These are phyloP conservation scores for Keithomyces neogunnii DNA, from an alignment of 2,329 filamentous ascomycete species.

Conservation along the genomic window DNA sequence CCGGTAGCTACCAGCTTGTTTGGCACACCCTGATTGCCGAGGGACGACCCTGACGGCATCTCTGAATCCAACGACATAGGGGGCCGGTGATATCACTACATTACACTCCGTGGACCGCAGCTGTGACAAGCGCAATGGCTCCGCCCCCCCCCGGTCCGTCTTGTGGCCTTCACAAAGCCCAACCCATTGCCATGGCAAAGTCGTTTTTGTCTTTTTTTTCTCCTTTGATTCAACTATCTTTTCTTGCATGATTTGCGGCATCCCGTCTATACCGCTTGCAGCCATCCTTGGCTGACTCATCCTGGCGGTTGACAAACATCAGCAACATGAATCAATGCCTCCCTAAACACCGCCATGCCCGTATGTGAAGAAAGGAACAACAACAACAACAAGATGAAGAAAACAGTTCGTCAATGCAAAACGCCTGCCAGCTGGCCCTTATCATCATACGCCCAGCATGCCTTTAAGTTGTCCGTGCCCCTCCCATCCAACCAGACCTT, in stretches of 20 bases:
- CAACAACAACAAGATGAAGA: background rate
- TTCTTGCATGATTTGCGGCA: slow-evolving; percentile 13
- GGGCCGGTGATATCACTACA: no score
- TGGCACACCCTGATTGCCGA: no score
- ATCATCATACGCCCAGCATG: slow-evolving; percentile 2
- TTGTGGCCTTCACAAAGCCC: background rate
- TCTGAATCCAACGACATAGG: no score
- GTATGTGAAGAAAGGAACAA: background rate
- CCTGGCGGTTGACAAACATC: slow-evolving; percentile 1
- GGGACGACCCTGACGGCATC: no score
- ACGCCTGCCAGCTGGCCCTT: slow-evolving; percentile 5
- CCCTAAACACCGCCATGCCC: slow-evolving; percentile 6
- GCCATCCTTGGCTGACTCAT: background rate
- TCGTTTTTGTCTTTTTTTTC: background rate
- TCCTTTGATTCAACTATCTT: slow-evolving; percentile 8
- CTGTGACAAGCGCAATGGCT: background rate
- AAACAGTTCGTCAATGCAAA: slow-evolving; percentile 3
- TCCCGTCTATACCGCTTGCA: slow-evolving; percentile 12
- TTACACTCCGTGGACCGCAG: background rate
- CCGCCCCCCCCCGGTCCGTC: background rate
- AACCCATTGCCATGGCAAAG: background rate
- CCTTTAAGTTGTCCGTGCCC: slow-evolving; percentile 2
- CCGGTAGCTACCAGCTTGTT: no score
- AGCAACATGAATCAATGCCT: slow-evolving; percentile 3
- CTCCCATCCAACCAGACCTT: background rate